phyloP scores from a whole-genome alignment of 345 rosid species.

The Syzygium aqueum region DNA sequence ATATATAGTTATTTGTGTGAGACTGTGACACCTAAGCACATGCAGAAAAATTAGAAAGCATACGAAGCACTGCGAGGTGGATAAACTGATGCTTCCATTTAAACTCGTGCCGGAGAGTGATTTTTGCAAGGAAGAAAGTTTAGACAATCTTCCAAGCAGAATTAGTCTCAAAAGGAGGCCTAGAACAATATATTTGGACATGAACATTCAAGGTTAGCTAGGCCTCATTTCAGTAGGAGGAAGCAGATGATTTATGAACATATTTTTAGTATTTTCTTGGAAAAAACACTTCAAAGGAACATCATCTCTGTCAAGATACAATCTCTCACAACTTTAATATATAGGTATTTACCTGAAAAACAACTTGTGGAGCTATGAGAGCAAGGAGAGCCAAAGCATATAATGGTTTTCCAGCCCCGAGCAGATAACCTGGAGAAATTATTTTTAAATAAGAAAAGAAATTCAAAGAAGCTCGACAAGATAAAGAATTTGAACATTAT shows the following conservation, averaged over 20 bases:
- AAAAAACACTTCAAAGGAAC: not conserved
- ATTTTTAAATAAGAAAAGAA: not conserved
- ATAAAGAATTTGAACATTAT: not conserved
- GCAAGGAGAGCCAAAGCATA: conserved; percentile 77
- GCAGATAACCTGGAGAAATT: conserved; percentile 61
- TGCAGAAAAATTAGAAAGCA: not conserved
- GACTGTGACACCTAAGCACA: not conserved
- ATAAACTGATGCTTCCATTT: not conserved
- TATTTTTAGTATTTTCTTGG: not conserved
- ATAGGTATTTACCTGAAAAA: conserved; percentile 61
- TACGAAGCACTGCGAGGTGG: not conserved
- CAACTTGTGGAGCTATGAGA: conserved; percentile 66
- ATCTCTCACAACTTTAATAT: not conserved
- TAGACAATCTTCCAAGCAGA: not conserved
- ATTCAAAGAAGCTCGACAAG: not conserved
- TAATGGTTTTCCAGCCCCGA: conserved; percentile 90
- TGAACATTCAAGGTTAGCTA: not conserved
- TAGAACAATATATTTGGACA: not conserved
- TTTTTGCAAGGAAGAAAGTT: not conserved
- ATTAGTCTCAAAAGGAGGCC: not conserved
- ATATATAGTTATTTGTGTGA: not conserved
- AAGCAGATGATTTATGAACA: not conserved
- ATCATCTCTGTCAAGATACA: not conserved
- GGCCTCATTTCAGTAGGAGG: not conserved
- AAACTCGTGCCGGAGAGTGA: not conserved